Evolutionary conservation across 2,329 filamentous ascomycete species (phyloP).

Genomic region (Tothia fuscella): DNA sequence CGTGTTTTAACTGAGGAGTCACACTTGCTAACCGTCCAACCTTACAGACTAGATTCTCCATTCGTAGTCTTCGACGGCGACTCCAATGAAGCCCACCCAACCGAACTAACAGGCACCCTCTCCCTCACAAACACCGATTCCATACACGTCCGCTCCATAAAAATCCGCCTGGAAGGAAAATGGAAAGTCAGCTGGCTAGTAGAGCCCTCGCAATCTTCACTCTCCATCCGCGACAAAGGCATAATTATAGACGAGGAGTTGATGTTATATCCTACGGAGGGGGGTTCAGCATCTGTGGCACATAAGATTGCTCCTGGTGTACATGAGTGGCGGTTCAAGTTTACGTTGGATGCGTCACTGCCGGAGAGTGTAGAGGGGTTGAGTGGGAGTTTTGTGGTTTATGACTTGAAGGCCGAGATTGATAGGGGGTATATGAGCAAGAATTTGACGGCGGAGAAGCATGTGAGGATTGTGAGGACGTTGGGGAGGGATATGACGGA

Average conservation of each 20-base stretch:
- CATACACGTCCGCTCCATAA: slow-evolving; percentile 35
- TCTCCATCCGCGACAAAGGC: slow-evolving; percentile 34
- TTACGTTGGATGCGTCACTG: slow-evolving; percentile 33
- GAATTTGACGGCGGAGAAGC: slow-evolving; percentile 68
- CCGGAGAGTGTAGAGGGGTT: slow-evolving; percentile 89
- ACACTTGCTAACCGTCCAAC: neutral
- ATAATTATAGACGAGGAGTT: slow-evolving; percentile 35
- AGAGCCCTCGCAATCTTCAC: slow-evolving; percentile 26
- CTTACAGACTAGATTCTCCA: slow-evolving; percentile 29
- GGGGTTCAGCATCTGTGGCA: slow-evolving; percentile 21
- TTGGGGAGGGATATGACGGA: slow-evolving; percentile 58
- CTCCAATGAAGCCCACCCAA: slow-evolving; percentile 31
- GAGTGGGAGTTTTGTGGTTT: slow-evolving; percentile 74
- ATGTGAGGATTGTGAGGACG: slow-evolving; percentile 37
- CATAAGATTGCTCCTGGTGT: slow-evolving; percentile 38
- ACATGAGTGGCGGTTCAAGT: slow-evolving; percentile 39
- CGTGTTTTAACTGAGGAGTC: no score
- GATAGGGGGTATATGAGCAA: slow-evolving; percentile 78
- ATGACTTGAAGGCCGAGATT: slow-evolving; percentile 82
- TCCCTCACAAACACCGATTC: slow-evolving; percentile 35
- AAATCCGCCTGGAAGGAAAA: slow-evolving; percentile 34
- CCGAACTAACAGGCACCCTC: slow-evolving; percentile 35
- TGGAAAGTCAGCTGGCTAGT: slow-evolving; percentile 32
- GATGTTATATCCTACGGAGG: slow-evolving; percentile 32
- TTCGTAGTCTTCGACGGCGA: slow-evolving; percentile 40